Evolutionary conservation across 352 stramenopile genomes (phyloP), one percentile per base, ranked within the genome.

Genomic region (Phytophthora agathidicida): DNA sequence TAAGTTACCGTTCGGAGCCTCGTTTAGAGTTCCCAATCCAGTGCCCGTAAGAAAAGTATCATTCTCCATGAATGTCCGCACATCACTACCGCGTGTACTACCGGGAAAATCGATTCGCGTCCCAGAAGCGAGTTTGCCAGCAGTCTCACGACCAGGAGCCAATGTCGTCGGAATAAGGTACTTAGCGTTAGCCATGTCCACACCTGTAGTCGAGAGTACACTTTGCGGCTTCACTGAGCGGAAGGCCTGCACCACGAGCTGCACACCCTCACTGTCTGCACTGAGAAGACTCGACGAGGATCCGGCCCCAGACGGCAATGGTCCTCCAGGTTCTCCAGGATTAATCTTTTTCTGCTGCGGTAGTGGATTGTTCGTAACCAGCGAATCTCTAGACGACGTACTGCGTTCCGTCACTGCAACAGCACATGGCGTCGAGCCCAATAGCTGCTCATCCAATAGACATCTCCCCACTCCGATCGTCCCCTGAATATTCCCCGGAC

Each of bases 141-240:
- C 26, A 8, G 63, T 71, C 20, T 78, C 64, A 7, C 76, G 71
- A n/a, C 58, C 68, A 30, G 65, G 49, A 28, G 68, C 59, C 13
- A 91, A 47, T 0, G 67, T 83, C 28, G 84, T 91, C 2, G 84
- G 81, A 17, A 93, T 75, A 16, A 93, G 58, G 55, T 85, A 93
- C 52, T 93, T 93, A 43, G 80, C 44, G 47, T 83, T 81, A 13
- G 84, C 84, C 74, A 91, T 91, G 46, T 91, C 80, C 8, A 90
- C 66, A 1, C 81, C 77, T 1, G 76, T 84, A 1, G 81, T 89
- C 1, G 71, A 71, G 9, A 91, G 70, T 1, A 91, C 59, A 11
- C 55, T 51, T 60, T 91, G 79, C 1, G 71, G 75, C 1, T 66
- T 14, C 11, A 88, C 26, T 1, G 79, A 83, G 11, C 48, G 73